phyloP scores from a whole-genome alignment of 2,329 filamentous ascomycete species.

The Xylariaceae sp. region DNA sequence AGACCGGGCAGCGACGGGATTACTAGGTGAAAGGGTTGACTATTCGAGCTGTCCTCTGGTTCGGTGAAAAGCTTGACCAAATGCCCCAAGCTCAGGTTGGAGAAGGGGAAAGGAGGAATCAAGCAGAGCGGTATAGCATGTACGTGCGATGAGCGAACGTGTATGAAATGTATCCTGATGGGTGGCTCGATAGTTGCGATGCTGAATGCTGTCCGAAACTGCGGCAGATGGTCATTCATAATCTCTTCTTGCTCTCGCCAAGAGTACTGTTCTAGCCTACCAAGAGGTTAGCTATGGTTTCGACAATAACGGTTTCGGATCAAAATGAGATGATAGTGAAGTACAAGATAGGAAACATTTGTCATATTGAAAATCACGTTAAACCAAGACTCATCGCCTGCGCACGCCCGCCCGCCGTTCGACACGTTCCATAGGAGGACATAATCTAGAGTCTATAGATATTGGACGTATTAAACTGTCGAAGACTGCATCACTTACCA shows the following conservation, averaged over 20 bases:
- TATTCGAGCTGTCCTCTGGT: conserved; percentile 41
- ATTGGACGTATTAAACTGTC: not conserved
- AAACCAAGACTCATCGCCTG: not conserved
- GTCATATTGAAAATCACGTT: not conserved
- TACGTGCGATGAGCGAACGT: conserved; percentile 49
- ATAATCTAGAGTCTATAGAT: not conserved
- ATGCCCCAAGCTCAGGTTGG: conserved; percentile 56
- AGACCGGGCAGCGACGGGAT: conserved; percentile 62
- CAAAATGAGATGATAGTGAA: not conserved
- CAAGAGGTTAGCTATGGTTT: not conserved
- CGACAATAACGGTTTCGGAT: not conserved
- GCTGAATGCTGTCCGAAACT: conserved; percentile 57
- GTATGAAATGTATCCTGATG: conserved; percentile 62
- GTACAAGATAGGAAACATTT: not conserved
- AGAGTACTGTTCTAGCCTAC: conserved; percentile 62
- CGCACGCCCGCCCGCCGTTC: too few species aligned
- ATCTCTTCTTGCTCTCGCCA: conserved; percentile 58
- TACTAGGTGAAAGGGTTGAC: conserved; percentile 61
- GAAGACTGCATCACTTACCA: conserved; percentile 42
- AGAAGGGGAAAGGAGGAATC: conserved; percentile 62
- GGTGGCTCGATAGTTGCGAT: conserved; percentile 37
- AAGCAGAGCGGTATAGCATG: conserved; percentile 61
- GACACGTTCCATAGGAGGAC: not conserved
- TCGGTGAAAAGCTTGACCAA: conserved; percentile 52
- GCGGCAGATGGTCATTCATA: conserved; percentile 57